Percentiles rank a stretch among this genome's conserved stretches.
phyloP scores from a whole-genome alignment of 208 protist species.

The Leptomonas pyrrhocoris region DNA sequence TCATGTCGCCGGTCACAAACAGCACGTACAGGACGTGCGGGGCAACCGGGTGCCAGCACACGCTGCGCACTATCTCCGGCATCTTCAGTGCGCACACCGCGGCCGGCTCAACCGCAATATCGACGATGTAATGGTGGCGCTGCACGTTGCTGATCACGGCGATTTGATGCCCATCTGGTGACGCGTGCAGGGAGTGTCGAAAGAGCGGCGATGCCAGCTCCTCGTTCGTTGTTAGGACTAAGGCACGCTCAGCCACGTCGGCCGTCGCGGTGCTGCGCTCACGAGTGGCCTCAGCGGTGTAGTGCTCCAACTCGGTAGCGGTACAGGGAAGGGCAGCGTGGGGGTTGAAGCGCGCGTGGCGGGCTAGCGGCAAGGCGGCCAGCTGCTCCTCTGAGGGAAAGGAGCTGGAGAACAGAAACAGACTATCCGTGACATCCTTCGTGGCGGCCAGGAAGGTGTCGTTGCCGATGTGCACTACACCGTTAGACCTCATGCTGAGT shows the following conservation, averaged over 20 bases:
- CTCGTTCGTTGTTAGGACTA: background rate
- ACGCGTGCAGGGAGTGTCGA: slow-evolving; percentile 62
- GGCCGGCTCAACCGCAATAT: slow-evolving; percentile 39
- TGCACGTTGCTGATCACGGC: slow-evolving; percentile 60
- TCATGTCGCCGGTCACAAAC: slow-evolving; percentile 45
- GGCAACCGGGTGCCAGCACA: slow-evolving; percentile 62
- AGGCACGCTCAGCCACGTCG: background rate
- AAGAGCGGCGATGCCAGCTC: slow-evolving; percentile 4
- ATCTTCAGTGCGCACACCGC: slow-evolving; percentile 66
- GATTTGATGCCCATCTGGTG: slow-evolving; percentile 52
- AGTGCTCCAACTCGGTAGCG: slow-evolving; percentile 11
- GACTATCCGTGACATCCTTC: slow-evolving; percentile 39
- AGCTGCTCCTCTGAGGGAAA: slow-evolving; percentile 50
- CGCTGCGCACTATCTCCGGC: slow-evolving; percentile 52
- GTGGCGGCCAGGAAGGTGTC: slow-evolving; percentile 73
- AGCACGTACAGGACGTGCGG: slow-evolving; percentile 56
- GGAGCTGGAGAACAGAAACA: slow-evolving; percentile 68
- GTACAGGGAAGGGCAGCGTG: slow-evolving; percentile 27
- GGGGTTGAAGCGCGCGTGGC: slow-evolving; percentile 23
- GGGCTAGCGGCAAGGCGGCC: slow-evolving; percentile 37
- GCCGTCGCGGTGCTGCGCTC: background rate
- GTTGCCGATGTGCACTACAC: slow-evolving; percentile 79
- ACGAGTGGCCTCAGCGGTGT: background rate
- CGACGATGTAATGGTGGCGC: slow-evolving; percentile 67
- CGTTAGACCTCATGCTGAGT: slow-evolving; percentile 91